Evolutionary conservation across 2,329 filamentous ascomycete genomes (phyloP), one percentile per base, ranked within the genome.

Genomic region (Parasarocladium wereldwijsianum): DNA sequence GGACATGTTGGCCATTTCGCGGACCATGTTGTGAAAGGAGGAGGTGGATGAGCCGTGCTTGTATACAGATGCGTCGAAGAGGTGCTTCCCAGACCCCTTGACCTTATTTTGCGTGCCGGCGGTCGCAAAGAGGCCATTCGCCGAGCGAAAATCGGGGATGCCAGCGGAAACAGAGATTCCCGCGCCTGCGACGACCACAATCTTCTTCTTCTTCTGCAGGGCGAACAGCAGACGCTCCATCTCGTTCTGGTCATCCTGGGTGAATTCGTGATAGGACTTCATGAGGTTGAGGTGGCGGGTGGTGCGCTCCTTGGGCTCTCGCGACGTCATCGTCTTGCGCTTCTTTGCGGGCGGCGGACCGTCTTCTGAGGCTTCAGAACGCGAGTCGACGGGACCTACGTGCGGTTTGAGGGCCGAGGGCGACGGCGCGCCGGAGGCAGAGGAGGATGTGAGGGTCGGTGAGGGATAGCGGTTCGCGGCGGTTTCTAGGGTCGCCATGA

Each of bases 31-130:
- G 54, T 98, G 90, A 51, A 98, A 98, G 8, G 80, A 83, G 15
- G 80, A 76, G 1, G 87, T 96, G 9, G 86, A 82, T 14, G 70
- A 67, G 50, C 92, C 78, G 59, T 93, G 82, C 52, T 84, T 86
- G 61, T 98, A 98, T 32, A 98, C 90, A 6, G 87, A 93, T 31
- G 90, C 90, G 57, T 98, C 90, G 48, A 98, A 98, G 1, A 98
- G 68, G 41, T 93, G 77, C 54, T 96, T 94, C 31, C 90, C 90
- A 0, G 90, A 94, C 4, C 51, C 51, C 50, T 93, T 93, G 37
- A 94, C 64, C 42, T 90, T 92, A 55, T 94, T 83, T 47, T 93
- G 78, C 37, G 72, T 78, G 40, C 82, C 79, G 16, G 93, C 64
- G 12, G 79, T 81, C 35, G 76, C 80, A 56, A 98, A 98, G 3